Evolutionary conservation across 345 rosid genomes (phyloP).

Genomic region (Pelargonium nanum): DNA sequence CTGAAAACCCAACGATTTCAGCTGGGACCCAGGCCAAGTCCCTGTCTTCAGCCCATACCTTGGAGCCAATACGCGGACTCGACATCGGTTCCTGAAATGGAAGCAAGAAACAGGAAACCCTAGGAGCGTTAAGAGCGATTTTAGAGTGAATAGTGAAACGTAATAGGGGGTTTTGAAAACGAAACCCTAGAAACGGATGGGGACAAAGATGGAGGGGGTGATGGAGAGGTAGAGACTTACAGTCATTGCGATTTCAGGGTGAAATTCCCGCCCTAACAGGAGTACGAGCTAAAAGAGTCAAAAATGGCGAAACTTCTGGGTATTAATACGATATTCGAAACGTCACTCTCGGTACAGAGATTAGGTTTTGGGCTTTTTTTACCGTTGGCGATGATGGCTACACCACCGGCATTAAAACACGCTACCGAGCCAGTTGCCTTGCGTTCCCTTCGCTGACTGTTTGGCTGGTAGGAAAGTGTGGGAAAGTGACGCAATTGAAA

Average conservation of each 20-base stretch:
- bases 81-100: conserved; percentile 19
- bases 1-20: conserved; percentile 42
- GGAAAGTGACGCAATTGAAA: neutral
- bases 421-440: neutral
- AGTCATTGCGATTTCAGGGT: neutral
- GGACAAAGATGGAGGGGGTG: neutral
- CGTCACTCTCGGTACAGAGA: neutral
- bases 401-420: neutral
- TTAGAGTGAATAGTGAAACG: too few relatives aligned
- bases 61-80: conserved; percentile 58
- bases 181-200: neutral
- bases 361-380: neutral
- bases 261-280: neutral
- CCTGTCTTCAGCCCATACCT: conserved; percentile 84
- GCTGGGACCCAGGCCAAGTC: conserved; percentile 76
- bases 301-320: neutral
- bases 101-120: neutral
- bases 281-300: neutral
- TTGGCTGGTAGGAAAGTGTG: neutral
- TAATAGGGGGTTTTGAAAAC: neutral
- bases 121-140: neutral
- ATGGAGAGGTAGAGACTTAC: neutral
- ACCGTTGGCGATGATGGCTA: neutral
- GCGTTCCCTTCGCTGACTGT: neutral
- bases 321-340: neutral